phyloP scores from a whole-genome alignment of 2,329 filamentous ascomycete species.

The Exserohilum rostratum region DNA sequence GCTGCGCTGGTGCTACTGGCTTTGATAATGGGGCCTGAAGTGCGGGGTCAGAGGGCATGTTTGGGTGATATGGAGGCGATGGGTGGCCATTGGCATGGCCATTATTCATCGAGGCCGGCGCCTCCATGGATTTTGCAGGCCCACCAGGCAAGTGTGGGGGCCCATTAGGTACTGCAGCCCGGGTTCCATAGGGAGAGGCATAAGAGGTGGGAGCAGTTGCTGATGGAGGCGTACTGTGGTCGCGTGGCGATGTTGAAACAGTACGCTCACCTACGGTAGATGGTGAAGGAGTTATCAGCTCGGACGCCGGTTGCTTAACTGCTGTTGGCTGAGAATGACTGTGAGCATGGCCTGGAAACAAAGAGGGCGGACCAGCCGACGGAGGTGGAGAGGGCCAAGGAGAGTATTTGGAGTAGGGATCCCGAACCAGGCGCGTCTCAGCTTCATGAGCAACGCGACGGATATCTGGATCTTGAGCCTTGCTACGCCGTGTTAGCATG shows the following conservation, averaged over 20 bases:
- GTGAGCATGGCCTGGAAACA: not conserved
- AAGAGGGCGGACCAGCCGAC: slow-evolving; percentile 6
- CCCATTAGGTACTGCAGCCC: not conserved
- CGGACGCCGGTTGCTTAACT: not conserved
- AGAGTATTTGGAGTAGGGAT: slow-evolving; percentile 26
- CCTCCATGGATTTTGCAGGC: not conserved
- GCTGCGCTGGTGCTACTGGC: slow-evolving; percentile 5
- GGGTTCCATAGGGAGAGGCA: slow-evolving; percentile 20
- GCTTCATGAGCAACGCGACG: slow-evolving; percentile 38
- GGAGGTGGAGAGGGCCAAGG: slow-evolving; percentile 30
- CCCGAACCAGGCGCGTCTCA: slow-evolving; percentile 26
- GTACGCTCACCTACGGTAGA: slow-evolving; percentile 8
- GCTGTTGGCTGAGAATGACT: slow-evolving; percentile 5
- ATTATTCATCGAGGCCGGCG: not conserved
- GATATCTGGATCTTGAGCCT: slow-evolving; percentile 37
- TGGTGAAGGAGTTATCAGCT: slow-evolving; percentile 12
- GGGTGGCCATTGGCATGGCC: not conserved
- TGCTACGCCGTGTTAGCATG: slow-evolving; percentile 23
- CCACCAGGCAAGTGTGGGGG: not conserved
- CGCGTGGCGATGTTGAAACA: slow-evolving; percentile 4
- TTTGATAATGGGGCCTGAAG: slow-evolving; percentile 7
- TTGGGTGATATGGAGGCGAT: slow-evolving; percentile 5
- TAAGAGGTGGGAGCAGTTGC: slow-evolving; percentile 7
- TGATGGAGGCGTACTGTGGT: slow-evolving; percentile 4
- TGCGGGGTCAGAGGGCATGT: not conserved